These are phyloP conservation scores for Porogramme epimiltina DNA, from an alignment of 1,284 basidiomycete genomes.

Conservation along the genomic window DNA sequence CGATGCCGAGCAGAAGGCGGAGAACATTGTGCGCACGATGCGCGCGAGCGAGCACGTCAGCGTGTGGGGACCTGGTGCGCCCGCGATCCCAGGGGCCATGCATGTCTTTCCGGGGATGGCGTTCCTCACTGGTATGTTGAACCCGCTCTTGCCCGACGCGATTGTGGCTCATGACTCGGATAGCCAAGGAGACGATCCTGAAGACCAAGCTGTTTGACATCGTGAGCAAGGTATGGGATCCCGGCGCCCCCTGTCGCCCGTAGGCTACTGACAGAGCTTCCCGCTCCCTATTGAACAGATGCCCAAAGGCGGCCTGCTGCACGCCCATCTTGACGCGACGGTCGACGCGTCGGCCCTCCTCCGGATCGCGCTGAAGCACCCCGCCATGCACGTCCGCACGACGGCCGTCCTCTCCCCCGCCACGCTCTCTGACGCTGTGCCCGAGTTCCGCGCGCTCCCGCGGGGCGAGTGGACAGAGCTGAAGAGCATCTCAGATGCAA, in stretches of 20 bases:
- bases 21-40: slow-evolving; percentile 2
- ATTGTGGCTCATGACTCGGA: too few species aligned
- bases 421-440: slow-evolving; percentile 43
- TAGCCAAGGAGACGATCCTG: slow-evolving; percentile 58
- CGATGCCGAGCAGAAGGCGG: slow-evolving; percentile 4
- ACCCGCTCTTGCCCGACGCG: too few species aligned
- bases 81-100: slow-evolving; percentile 2
- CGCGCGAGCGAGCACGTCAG: slow-evolving; percentile 1
- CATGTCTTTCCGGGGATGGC: slow-evolving; percentile 13
- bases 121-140: slow-evolving; percentile 9
- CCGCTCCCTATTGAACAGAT: slow-evolving; percentile 45
- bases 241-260: neutral
- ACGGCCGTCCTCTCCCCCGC: slow-evolving; percentile 37
- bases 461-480: slow-evolving; percentile 32
- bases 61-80: slow-evolving; percentile 5
- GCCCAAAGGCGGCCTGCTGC: slow-evolving; percentile 77
- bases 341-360: slow-evolving; percentile 57
- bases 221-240: slow-evolving; percentile 53
- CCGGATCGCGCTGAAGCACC: slow-evolving; percentile 54
- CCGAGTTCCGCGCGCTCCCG: slow-evolving; percentile 52
- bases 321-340: slow-evolving; percentile 71
- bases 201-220: slow-evolving; percentile 62
- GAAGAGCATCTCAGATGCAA: slow-evolving; percentile 42
- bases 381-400: slow-evolving; percentile 58
- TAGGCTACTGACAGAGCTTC: neutral